Conservation (phyloP, 495 filamentous ascomycete genomes). For the Daldinia caldariorum region DNA sequence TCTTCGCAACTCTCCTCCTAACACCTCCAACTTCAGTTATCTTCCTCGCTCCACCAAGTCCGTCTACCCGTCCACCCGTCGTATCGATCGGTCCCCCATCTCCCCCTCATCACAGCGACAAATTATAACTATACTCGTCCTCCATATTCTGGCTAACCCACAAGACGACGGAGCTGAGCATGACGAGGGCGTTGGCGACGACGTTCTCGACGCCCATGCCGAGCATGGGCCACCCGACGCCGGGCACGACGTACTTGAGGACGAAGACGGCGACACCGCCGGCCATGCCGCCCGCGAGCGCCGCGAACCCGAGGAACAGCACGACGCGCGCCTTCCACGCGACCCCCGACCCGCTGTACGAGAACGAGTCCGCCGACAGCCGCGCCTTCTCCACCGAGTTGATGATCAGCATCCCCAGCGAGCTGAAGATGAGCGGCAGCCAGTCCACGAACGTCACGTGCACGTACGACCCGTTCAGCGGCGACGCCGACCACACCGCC, state of each 20-base stretch:
- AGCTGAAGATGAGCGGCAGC: constrained; percentile 95
- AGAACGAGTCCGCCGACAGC: constrained; percentile 85
- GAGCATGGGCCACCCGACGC: constrained; percentile 82
- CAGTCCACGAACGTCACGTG: constrained; percentile 98
- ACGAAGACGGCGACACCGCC: constrained; percentile 91
- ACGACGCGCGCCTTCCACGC: constrained; percentile 97
- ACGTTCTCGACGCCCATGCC: constrained; percentile 96
- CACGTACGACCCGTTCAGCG: constrained; percentile 78
- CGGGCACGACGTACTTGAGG: constrained; percentile 86
- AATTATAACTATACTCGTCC: constrained; percentile 97
- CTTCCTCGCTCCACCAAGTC: background rate
- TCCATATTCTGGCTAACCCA: constrained; percentile 99
- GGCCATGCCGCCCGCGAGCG: constrained; percentile 92
- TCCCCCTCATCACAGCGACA: constrained; percentile 71
- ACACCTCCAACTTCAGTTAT: background rate
- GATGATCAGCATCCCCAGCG: constrained; percentile 97
- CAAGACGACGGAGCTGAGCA: constrained; percentile 78
- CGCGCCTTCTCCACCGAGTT: constrained; percentile 96
- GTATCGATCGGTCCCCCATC: background rate
- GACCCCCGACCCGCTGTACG: constrained; percentile 84
- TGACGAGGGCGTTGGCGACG: constrained; percentile 75
- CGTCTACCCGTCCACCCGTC: background rate
- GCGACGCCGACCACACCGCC: constrained; percentile 83
- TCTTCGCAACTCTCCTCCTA: background rate
- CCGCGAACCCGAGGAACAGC: constrained; percentile 93